phyloP scores from a whole-genome alignment of 345 rosid species.

The Melastoma malabathricum region DNA sequence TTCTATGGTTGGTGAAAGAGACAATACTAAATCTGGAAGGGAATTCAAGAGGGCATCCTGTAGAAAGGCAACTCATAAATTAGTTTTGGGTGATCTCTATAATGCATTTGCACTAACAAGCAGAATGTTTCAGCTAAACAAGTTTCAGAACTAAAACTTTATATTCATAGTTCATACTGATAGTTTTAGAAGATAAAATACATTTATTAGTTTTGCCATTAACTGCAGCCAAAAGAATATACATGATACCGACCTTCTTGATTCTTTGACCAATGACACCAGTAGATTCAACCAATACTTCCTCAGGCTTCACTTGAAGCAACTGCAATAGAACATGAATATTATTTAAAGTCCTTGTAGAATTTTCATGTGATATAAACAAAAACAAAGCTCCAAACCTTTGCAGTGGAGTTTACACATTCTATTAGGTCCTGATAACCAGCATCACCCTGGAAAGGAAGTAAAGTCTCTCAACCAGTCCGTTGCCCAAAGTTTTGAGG shows the following conservation, averaged over 20 bases:
- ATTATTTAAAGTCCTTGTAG: not conserved
- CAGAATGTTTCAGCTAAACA: too few relatives aligned
- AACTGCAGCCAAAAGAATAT: not conserved
- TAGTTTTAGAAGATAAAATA: not conserved
- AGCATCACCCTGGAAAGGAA: conserved; percentile 66
- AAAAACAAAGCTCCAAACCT: conserved; percentile 18
- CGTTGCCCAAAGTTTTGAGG: conserved; percentile 1
- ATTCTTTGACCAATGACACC: conserved; percentile 93
- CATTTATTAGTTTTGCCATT: too few relatives aligned
- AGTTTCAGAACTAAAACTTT: too few relatives aligned
- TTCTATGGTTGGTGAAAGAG: conserved; percentile 42
- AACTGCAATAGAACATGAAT: conserved; percentile 23
- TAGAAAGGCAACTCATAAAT: conserved; percentile 13
- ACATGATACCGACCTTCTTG: conserved; percentile 40
- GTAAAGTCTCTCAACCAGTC: conserved; percentile 9
- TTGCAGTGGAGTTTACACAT: conserved; percentile 56
- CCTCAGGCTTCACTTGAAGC: conserved; percentile 46
- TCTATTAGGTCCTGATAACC: conserved; percentile 81
- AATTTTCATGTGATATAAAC: not conserved
- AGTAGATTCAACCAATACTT: conserved; percentile 78
- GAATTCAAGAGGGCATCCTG: conserved; percentile 73
- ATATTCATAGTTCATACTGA: not conserved
- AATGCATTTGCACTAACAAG: not conserved
- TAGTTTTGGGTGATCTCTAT: not conserved
- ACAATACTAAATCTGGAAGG: conserved; percentile 54